A percentile compares a stretch with the other conserved stretches of the same genome.
phyloP scores from a whole-genome alignment of 2,329 filamentous ascomycete genomes.

The Aspergillus bombycis region DNA sequence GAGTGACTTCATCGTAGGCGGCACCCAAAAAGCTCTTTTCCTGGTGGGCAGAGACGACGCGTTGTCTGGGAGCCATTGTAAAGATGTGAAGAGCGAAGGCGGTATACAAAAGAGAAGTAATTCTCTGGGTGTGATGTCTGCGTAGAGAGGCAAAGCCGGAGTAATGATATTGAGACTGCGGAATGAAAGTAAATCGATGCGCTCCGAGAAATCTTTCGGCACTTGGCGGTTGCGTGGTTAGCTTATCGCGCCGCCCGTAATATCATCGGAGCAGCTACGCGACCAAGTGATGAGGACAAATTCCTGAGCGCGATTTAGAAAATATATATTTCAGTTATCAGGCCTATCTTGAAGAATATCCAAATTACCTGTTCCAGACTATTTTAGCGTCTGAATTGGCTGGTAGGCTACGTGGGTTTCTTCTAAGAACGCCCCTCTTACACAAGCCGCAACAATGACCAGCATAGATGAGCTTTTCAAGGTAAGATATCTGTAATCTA shows the following conservation, averaged over 20 bases:
- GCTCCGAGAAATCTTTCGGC: constrained; percentile 39
- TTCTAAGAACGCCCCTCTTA: background rate
- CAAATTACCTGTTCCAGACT: background rate
- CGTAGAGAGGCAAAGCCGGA: constrained; percentile 9
- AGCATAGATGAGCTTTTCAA: constrained; percentile 67
- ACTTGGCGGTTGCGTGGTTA: constrained; percentile 39
- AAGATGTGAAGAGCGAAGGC: constrained; percentile 8
- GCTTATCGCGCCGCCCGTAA: constrained; percentile 34
- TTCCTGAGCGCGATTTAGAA: background rate
- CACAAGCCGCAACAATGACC: constrained; percentile 50
- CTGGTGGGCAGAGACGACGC: constrained; percentile 54
- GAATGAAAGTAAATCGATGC: constrained; percentile 8
- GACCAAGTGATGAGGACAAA: constrained; percentile 6
- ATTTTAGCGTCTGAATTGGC: background rate
- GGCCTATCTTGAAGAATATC: background rate
- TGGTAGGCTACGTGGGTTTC: constrained; percentile 9
- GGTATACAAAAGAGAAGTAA: constrained; percentile 7
- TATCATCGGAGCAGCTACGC: constrained; percentile 22
- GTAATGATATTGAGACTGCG: constrained; percentile 10
- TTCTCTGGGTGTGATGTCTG: constrained; percentile 13
- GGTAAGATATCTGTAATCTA: constrained; percentile 28
- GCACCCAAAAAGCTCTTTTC: constrained; percentile 58
- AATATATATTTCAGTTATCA: background rate
- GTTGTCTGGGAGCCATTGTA: constrained; percentile 67
- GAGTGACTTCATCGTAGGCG: constrained; percentile 65